Percentiles rank a stretch among this genome's conserved stretches.
These are phyloP conservation scores for Suillus plorans DNA, from an alignment of 768 basidiomycete species.

Conservation along the genomic window DNA sequence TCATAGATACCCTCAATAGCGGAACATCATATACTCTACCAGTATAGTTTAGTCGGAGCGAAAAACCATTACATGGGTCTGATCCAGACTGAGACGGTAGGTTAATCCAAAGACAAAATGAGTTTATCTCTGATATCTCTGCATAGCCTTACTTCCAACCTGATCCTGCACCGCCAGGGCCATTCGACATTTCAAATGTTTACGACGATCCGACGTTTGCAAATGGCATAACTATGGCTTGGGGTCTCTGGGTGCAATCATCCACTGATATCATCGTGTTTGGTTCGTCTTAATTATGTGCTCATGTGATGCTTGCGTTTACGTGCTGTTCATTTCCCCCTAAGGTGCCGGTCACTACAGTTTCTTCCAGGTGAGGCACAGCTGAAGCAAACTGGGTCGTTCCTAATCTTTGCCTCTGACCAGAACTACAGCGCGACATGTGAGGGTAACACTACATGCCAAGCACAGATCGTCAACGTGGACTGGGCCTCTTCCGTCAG, in stretches of 20 bases:
- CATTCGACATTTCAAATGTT: constrained; percentile 44
- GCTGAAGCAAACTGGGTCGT: background rate
- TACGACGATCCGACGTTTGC: constrained; percentile 58
- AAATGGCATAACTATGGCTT: constrained; percentile 41
- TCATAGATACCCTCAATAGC: constrained; percentile 33
- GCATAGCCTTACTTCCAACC: constrained; percentile 73
- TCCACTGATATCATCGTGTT: constrained; percentile 63
- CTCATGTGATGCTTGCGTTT: background rate
- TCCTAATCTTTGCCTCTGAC: background rate
- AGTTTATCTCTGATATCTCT: background rate
- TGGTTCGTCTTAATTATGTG: constrained; percentile 37
- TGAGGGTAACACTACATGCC: constrained; percentile 46
- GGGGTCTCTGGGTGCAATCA: constrained; percentile 53
- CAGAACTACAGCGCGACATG: constrained; percentile 58
- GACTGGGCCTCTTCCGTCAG: constrained; percentile 33
- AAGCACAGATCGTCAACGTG: constrained; percentile 39
- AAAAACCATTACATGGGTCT: constrained; percentile 68
- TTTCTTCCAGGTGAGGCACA: constrained; percentile 54
- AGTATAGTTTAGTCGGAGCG: constrained; percentile 65
- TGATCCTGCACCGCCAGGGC: constrained; percentile 50
- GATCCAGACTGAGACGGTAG: constrained; percentile 74
- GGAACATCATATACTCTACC: constrained; percentile 69
- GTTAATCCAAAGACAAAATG: constrained; percentile 17
- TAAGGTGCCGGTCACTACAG: constrained; percentile 68
- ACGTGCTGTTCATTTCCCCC: background rate